These are phyloP conservation scores for Bruguiera parviflora DNA, from an alignment of 345 rosid species.

Conservation along the genomic window DNA sequence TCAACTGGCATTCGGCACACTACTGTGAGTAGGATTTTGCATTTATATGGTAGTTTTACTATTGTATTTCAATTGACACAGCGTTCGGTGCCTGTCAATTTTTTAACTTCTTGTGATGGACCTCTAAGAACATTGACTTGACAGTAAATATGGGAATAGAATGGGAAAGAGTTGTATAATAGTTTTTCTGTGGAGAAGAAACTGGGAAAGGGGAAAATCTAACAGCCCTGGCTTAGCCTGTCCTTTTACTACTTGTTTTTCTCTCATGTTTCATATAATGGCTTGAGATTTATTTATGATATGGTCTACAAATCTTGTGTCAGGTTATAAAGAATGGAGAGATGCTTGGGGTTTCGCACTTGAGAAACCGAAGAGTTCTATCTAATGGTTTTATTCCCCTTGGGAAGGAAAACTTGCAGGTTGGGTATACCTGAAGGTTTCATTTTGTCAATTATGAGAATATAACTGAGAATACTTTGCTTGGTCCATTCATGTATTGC, in stretches of 20 bases:
- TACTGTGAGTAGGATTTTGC: slow-evolving; percentile 59
- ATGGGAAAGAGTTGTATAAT: too few relatives aligned
- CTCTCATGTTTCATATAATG: slow-evolving; percentile 3
- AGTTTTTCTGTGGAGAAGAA: too few relatives aligned
- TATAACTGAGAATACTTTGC: slow-evolving; percentile 17
- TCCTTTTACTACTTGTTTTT: neutral
- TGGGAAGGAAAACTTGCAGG: slow-evolving; percentile 96
- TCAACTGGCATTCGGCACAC: slow-evolving; percentile 92
- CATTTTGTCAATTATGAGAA: slow-evolving; percentile 8
- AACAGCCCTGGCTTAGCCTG: too few relatives aligned
- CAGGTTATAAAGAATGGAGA: slow-evolving; percentile 99
- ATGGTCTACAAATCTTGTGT: slow-evolving; percentile 12
- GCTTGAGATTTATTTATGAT: neutral
- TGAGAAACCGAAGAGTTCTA: slow-evolving; percentile 88
- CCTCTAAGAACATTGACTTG: too few relatives aligned
- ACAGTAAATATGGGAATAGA: too few relatives aligned
- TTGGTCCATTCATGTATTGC: slow-evolving; percentile 31
- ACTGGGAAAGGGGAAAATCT: too few relatives aligned
- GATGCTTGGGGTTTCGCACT: slow-evolving; percentile 99
- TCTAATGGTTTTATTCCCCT: slow-evolving; percentile 90
- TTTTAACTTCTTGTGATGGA: too few relatives aligned
- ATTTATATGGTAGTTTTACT: neutral
- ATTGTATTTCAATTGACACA: too few relatives aligned
- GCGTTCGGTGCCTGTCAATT: too few relatives aligned
- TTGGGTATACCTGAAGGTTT: slow-evolving; percentile 31